These are phyloP conservation scores for Candida bentonensis DNA, from an alignment of 805 yeast genomes.

Conservation along the genomic window DNA sequence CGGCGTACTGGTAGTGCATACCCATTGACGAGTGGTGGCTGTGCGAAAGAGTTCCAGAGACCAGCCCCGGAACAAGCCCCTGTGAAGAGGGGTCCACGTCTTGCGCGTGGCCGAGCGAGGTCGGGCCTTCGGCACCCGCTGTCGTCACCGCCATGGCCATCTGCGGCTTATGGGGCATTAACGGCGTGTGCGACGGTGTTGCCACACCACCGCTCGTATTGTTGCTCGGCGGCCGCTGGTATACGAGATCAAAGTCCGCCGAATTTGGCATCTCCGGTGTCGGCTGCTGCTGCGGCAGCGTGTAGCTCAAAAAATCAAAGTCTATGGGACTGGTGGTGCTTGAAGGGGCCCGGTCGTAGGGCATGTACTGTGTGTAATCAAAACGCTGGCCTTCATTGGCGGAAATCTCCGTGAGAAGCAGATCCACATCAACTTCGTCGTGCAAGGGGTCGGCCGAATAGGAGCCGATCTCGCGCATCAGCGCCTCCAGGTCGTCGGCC, in stretches of 20 bases:
- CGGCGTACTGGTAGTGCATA: too few species aligned
- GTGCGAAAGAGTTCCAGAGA: too few species aligned
- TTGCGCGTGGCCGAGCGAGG: too few species aligned
- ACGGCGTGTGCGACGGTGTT: neutral
- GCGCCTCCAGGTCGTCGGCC: conserved; percentile 1
- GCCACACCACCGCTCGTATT: neutral
- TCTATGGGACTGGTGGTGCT: neutral
- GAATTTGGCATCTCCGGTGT: neutral
- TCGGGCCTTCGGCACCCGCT: neutral
- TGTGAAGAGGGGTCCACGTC: too few species aligned
- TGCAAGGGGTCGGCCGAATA: neutral
- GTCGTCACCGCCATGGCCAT: neutral
- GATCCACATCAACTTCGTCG: conserved; percentile 2
- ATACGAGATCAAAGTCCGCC: neutral
- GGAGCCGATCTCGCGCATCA: conserved; percentile 1
- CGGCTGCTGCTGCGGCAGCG: conserved; percentile 1
- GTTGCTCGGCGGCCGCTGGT: neutral
- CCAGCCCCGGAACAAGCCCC: too few species aligned
- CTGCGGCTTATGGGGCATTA: neutral
- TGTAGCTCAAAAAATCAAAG: neutral
- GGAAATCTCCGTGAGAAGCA: neutral
- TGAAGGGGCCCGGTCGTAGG: neutral
- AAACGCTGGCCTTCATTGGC: too few species aligned
- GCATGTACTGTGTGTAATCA: neutral
- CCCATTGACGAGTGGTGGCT: too few species aligned